Conservation (phyloP, 1,139 yeast species). For the Kodamaea suecica region DNA sequence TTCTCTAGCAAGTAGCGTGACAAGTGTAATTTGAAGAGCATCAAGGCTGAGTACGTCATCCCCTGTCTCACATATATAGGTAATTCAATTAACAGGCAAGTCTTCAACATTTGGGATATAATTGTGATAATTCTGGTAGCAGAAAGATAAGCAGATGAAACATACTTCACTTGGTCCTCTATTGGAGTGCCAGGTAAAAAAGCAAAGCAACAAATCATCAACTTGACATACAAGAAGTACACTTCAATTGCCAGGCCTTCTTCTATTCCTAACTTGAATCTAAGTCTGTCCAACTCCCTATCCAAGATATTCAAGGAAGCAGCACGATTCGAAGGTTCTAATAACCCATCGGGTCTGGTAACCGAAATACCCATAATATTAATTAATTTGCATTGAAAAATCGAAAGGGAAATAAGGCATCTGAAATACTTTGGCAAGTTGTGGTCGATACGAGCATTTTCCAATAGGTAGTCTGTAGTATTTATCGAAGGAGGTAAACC, state of each 20-base stretch:
- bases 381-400: conserved; percentile 80
- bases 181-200: conserved; percentile 88
- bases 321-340: conserved; percentile 81
- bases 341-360: conserved; percentile 84
- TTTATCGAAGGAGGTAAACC: conserved; percentile 83
- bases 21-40: conserved; percentile 76
- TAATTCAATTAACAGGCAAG: conserved; percentile 71
- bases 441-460: conserved; percentile 69
- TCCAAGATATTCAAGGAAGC: conserved; percentile 74
- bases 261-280: conserved; percentile 58
- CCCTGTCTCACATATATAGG: conserved; percentile 88
- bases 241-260: conserved; percentile 71
- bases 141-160: conserved; percentile 73
- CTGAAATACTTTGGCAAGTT: conserved; percentile 69
- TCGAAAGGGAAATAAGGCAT: conserved; percentile 68
- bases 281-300: conserved; percentile 71
- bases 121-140: conserved; percentile 83
- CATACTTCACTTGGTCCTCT: conserved; percentile 83
- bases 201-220: conserved; percentile 86
- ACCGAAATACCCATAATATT: conserved; percentile 87
- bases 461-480: conserved; percentile 79
- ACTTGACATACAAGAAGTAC: conserved; percentile 71
- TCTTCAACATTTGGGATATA: conserved; percentile 62
- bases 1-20: conserved; percentile 74
- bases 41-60: conserved; percentile 74